Evolutionary conservation across 768 basidiomycete genomes (phyloP), one percentile per base, ranked within the genome.

Genomic region (Lactarius evosmus): DNA sequence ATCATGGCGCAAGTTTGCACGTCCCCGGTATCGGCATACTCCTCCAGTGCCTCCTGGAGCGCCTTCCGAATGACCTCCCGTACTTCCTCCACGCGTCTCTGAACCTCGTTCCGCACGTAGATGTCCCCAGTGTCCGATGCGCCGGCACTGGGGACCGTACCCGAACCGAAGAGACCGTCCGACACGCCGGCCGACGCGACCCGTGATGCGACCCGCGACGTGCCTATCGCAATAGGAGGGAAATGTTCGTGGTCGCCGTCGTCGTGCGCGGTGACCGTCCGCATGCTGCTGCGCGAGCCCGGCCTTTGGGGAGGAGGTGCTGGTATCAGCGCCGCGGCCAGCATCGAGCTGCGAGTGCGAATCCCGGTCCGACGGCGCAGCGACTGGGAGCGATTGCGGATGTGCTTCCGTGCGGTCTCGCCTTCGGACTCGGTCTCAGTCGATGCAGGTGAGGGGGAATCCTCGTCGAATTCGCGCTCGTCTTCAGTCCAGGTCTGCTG

Each of bases 1-100:
- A 93, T 71, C 79, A 89, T 83, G 1, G 89, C 84, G 73, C 90
- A 92, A 79, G 85, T 89, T 70, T 92, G 91, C 1, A 91, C 77
- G 69, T 93, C 87, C 16, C 91, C 91, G 5, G 49, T 50, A 87
- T 92, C 58, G 4, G 58, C 60, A 12, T 61, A 63, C 16, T 60
- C 66, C 49, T 67, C 68, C 30, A 60, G 25, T 6, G 68, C 69
- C 19, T 60, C 58, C 17, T 19, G 62, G 7, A 53, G 29, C 17
- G n/a, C 63, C 4, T 46, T 25, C 19, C 41, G 59, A 51, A 60
- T 68, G 30, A 66, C 61, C 25, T 56, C 58, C 30, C 53, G 63
- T 40, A 60, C 69, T 30, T 65, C 58, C 44, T 58, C 53, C 7
- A 60, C 30, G 33, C 63, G 66, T 8, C 40, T 63, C 33, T 50